Evolutionary conservation across 106 monocot genomes (phyloP).

Genomic region (Dendrobium huoshanense): DNA sequence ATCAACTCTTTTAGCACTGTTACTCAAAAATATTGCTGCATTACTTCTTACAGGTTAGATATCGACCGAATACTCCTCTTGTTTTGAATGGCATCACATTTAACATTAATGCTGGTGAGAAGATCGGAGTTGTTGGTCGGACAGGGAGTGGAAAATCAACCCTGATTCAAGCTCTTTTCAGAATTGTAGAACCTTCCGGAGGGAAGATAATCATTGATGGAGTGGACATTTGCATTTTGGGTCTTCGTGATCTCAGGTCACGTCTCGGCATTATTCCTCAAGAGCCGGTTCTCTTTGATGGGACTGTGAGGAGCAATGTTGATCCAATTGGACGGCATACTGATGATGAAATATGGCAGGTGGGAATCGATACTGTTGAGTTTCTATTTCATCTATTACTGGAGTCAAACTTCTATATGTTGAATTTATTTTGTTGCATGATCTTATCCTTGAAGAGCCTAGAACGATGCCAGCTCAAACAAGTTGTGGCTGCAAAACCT

Average conservation of each 20-base stretch:
- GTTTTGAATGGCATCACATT: conserved; percentile 54
- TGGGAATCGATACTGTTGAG: conserved; percentile 3
- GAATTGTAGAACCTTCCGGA: conserved; percentile 58
- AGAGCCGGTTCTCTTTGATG: conserved; percentile 77
- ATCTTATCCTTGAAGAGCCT: conserved; percentile 39
- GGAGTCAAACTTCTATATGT: not conserved
- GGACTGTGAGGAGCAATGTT: conserved; percentile 71
- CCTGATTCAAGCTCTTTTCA: conserved; percentile 67
- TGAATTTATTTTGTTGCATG: not conserved
- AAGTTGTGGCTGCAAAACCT: conserved; percentile 49
- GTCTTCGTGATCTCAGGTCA: conserved; percentile 77
- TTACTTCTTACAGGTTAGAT: conserved; percentile 38
- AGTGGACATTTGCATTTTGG: conserved; percentile 51
- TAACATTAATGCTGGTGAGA: conserved; percentile 56
- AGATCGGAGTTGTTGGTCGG: conserved; percentile 72
- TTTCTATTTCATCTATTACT: not conserved
- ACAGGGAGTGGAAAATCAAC: conserved; percentile 89
- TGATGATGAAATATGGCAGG: conserved; percentile 81
- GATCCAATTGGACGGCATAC: conserved; percentile 53
- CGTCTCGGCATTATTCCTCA: conserved; percentile 80
- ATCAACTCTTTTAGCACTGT: not conserved
- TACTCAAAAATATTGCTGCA: not conserved
- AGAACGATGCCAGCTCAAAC: conserved; percentile 67
- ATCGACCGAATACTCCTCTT: conserved; percentile 57
- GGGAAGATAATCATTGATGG: conserved; percentile 66